These are phyloP conservation scores for Polytrichum formosum DNA, from an alignment of 225 moss, liverwort and hornwort species.

Conservation along the genomic window DNA sequence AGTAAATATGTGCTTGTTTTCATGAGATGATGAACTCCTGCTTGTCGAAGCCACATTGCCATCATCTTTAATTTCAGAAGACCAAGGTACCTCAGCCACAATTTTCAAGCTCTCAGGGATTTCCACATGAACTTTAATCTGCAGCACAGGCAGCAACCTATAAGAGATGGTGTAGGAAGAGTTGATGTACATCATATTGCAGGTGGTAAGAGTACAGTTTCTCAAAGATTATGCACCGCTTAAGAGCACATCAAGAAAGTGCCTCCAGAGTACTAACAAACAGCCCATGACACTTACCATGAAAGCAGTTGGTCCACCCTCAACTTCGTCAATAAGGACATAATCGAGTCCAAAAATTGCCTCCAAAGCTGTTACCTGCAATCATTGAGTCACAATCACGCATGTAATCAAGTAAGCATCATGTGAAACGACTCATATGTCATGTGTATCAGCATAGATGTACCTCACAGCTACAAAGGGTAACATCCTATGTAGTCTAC, in stretches of 20 bases:
- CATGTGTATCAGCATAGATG: too few species aligned
- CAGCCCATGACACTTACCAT: slow-evolving; percentile 19
- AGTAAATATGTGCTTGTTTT: slow-evolving; percentile 24
- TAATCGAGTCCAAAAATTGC: slow-evolving; percentile 60
- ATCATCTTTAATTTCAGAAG: slow-evolving; percentile 3
- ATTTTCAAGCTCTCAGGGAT: slow-evolving; percentile 36
- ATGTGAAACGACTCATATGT: too few species aligned
- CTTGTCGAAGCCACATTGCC: slow-evolving; percentile 12
- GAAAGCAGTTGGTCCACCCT: slow-evolving; percentile 29
- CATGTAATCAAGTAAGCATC: not conserved
- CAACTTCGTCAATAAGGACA: slow-evolving; percentile 25
- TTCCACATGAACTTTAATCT: slow-evolving; percentile 52
- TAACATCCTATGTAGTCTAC: too few species aligned
- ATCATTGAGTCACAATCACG: not conserved
- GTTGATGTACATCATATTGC: not conserved
- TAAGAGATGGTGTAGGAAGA: not conserved
- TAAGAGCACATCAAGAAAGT: not conserved
- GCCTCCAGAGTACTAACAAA: not conserved
- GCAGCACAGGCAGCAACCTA: slow-evolving; percentile 4
- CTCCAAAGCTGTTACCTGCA: slow-evolving; percentile 43
- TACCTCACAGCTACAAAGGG: too few species aligned
- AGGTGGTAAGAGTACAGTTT: not conserved
- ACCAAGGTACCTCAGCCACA: slow-evolving; percentile 25
- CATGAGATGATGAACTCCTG: slow-evolving; percentile 7
- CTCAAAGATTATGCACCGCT: not conserved